Evolutionary conservation across 2,329 filamentous ascomycete species (phyloP), one percentile per base, ranked within the genome.

Genomic region (Rosellinia necatrix): DNA sequence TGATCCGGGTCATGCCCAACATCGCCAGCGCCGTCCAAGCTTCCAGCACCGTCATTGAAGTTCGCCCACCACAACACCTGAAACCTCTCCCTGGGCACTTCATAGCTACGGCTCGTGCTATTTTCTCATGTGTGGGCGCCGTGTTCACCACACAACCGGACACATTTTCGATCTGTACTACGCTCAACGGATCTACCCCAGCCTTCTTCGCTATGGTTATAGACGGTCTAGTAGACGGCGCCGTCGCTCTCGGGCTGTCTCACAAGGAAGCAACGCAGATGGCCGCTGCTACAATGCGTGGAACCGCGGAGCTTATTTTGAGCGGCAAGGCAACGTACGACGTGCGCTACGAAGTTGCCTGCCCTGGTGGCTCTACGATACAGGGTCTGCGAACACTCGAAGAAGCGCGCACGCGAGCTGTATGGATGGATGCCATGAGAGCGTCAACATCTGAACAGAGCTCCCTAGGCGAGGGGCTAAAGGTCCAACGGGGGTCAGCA

Each of bases 351-450:
- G 49, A 51, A 42, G 49, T 51, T 10, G 49, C 49, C 15, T 51
- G 49, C 21, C 49, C 49, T 7, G 49, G 49, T 7, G 49, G 49
- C 6, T 35, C 49, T 15, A 51, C 49, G 21, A 51, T 51, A 4
- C 49, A 51, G 29, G 49, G 49, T 10, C 17, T 51, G 7, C 37
- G 49, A n/a, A 51, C 49, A 19, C 49, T 51, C 29, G 49, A 51
- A 21, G 49, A 51, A 38, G 49, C 49, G 19, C 37, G 49, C 12
- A 51, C 49, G 7, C 10, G 49, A 27, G 49, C 49, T 22, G 49
- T 51, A 12, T 51, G 49, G 49, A 51, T 51, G 49, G 49, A 51
- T 35, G 49, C 38, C 38, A 51, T 51, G 49, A 25, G 49, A n/a
- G 49, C 49, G 25, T 51, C 49, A 34, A 51, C 49, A 21, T 51